Conservation (phyloP, 1,139 yeast genomes). For the Maudiozyma humilis region DNA sequence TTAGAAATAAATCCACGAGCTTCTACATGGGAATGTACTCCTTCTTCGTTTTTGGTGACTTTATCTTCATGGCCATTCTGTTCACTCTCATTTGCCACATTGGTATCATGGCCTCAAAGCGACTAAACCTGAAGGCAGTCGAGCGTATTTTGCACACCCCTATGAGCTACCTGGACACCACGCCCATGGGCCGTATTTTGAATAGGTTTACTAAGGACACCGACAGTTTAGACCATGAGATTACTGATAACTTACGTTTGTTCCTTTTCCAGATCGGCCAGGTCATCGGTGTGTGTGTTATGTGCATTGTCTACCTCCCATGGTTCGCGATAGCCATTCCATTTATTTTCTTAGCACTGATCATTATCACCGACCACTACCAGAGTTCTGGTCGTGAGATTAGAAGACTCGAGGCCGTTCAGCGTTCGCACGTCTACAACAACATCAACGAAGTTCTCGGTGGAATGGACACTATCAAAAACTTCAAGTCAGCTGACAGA, state of each 20-base stretch:
- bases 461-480: constrained; percentile 65
- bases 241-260: constrained; percentile 51
- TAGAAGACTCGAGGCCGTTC: constrained; percentile 70
- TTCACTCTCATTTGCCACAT: constrained; percentile 49
- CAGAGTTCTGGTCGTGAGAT: constrained; percentile 75
- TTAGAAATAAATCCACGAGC: constrained; percentile 38
- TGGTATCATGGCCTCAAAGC: constrained; percentile 39
- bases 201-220: constrained; percentile 78
- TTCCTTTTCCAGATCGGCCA: constrained; percentile 44
- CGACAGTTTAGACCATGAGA: constrained; percentile 70
- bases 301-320: constrained; percentile 67
- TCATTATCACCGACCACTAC: constrained; percentile 52
- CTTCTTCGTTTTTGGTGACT: constrained; percentile 43
- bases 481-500: constrained; percentile 45
- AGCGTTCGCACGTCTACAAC: constrained; percentile 69
- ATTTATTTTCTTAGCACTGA: constrained; percentile 40
- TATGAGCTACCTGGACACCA: constrained; percentile 57
- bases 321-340: constrained; percentile 70
- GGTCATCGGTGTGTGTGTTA: constrained; percentile 54
- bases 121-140: constrained; percentile 46
- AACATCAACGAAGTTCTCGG: constrained; percentile 67
- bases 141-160: constrained; percentile 63
- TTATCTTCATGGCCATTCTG: constrained; percentile 43
- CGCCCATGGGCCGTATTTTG: constrained; percentile 63
- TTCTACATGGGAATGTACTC: constrained; percentile 68